Conservation (phyloP, 352 stramenopile genomes). For the Halophytophthora batemanensis region DNA sequence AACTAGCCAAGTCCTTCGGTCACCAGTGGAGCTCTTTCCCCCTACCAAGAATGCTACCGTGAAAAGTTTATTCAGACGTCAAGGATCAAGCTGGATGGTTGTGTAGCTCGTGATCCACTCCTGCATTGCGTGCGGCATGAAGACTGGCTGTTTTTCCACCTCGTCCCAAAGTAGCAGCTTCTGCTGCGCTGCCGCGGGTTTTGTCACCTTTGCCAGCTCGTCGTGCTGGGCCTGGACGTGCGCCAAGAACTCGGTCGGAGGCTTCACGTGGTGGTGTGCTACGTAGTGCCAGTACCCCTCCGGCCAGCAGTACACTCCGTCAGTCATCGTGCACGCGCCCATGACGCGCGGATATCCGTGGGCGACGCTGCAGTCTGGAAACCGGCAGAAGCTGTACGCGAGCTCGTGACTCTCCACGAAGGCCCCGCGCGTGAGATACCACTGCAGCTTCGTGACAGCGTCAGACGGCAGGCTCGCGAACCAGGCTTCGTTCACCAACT, state of each 20-base stretch:
- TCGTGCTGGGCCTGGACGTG: slow-evolving; percentile 44
- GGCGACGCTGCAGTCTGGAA: slow-evolving; percentile 41
- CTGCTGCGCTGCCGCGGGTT: slow-evolving; percentile 18
- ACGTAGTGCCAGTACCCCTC: slow-evolving; percentile 82
- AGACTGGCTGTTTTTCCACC: slow-evolving; percentile 18
- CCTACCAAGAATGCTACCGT: background rate
- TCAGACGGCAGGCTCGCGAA: slow-evolving; percentile 14
- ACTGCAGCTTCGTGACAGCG: slow-evolving; percentile 34
- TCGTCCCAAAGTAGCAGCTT: slow-evolving; percentile 59
- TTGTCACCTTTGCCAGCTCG: slow-evolving; percentile 24
- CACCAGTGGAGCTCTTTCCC: slow-evolving; percentile 1
- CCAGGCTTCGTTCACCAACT: slow-evolving; percentile 57
- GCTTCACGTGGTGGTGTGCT: slow-evolving; percentile 55
- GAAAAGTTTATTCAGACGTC: slow-evolving; percentile 3
- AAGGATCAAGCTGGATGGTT: slow-evolving; percentile 28
- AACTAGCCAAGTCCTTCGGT: too few relatives aligned
- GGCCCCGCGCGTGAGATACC: slow-evolving; percentile 50
- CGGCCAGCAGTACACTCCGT: slow-evolving; percentile 75
- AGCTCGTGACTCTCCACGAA: slow-evolving; percentile 80
- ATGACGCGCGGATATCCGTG: slow-evolving; percentile 40
- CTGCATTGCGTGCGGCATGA: slow-evolving; percentile 62
- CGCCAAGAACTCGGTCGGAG: slow-evolving; percentile 50
- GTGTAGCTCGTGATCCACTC: slow-evolving; percentile 65
- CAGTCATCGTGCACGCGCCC: slow-evolving; percentile 73
- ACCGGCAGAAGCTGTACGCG: slow-evolving; percentile 79